Base-by-base conservation (phyloP, 1,139 yeast genomes). In the Tardiomyces blankii region DNA sequence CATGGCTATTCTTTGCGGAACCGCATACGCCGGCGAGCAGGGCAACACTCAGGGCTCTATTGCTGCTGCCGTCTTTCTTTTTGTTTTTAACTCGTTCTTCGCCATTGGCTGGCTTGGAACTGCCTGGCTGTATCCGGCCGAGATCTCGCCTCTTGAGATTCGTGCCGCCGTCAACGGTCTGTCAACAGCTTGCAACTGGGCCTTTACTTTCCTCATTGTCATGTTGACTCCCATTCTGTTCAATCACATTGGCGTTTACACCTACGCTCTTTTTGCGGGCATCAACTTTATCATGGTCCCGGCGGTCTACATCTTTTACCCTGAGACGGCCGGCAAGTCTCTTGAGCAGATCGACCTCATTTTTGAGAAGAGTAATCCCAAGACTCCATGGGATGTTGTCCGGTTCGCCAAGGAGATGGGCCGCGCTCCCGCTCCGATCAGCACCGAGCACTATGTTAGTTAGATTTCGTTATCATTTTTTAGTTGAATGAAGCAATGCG, bases 101-200 rank as follows among this genome's bases (percentile, higher is more conserved):
- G 80, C 78, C 6, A 68, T 73, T 62, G 74, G 78, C 45, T 51
- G 54, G 41, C 51, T 54, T 12, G 52, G 55, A 39, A 49, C 54
- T 35, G 58, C 60, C 19, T 75, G 79, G 80, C 66, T 74, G 46
- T 75, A 75, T 65, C 73, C 77, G 54, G 69, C 80, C 2, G 72
- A 68, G 62, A 70, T 78, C 48, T 74, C 78, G 77, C 77, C 78
- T 50, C 67, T 77, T 44, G 67, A 77, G 61, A 80, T 76, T 68
- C 27, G 66, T 66, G 42, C 59, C n/a, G n/a, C n/a, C n/a, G n/a
- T n/a, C n/a, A n/a, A n/a, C n/a, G n/a, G n/a, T n/a, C n/a, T n/a
- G n/a, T n/a, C n/a, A n/a, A n/a, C n/a, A n/a, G n/a, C n/a, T n/a
- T n/a, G n/a, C n/a, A n/a, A n/a, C n/a, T n/a, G n/a, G n/a, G n/a